Conservation (phyloP, 2,329 filamentous ascomycete species). For the Clonostachys chloroleuca region DNA sequence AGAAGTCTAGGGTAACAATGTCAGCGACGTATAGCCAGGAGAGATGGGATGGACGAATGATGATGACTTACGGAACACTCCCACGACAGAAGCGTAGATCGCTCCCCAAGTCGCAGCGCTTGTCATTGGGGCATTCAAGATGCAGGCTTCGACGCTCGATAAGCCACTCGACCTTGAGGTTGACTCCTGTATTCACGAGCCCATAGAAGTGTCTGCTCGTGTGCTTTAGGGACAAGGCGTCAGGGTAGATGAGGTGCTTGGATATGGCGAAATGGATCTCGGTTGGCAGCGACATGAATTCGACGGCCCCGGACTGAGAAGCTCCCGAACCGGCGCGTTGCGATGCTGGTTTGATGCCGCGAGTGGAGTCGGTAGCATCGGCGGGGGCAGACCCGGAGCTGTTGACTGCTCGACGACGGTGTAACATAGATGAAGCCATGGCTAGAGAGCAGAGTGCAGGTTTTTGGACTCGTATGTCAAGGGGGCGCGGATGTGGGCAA, state of each 20-base stretch:
- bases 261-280: conserved; percentile 65
- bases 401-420: no score
- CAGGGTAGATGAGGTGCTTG: conserved; percentile 60
- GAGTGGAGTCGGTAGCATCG: no score
- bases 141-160: conserved; percentile 58
- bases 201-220: conserved; percentile 58
- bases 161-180: conserved; percentile 66
- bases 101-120: conserved; percentile 52
- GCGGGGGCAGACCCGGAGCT: no score
- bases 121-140: conserved; percentile 60
- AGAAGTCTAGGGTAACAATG: conserved; percentile 34
- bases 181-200: conserved; percentile 61
- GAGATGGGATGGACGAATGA: neutral
- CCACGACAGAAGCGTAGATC: conserved; percentile 57
- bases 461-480: no score
- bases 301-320: no score
- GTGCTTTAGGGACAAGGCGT: conserved; percentile 68
- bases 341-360: no score
- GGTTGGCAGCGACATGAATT: conserved; percentile 45
- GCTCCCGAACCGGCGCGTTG: no score
- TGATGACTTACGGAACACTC: conserved; percentile 45
- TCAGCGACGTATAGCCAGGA: neutral
- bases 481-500: no score
- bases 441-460: no score
- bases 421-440: no score